Conservation (phyloP, 2,329 filamentous ascomycete genomes). For the Biscogniauxia marginata region DNA sequence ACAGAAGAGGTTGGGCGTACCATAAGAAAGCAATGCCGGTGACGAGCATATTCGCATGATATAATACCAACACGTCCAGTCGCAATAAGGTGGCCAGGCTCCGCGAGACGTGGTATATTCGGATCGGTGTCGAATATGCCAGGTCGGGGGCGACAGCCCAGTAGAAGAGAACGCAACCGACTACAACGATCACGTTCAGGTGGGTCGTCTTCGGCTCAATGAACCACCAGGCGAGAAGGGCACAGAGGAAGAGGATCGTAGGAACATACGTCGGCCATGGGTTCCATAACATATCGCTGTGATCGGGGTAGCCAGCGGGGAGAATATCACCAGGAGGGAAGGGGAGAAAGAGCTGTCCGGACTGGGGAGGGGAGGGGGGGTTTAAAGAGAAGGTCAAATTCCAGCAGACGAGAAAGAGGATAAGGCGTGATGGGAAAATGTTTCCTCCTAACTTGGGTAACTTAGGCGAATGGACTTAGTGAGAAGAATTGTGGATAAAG, state of each 20-base stretch:
- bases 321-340: slow-evolving; percentile 12
- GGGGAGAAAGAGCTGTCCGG: slow-evolving; percentile 2
- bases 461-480: slow-evolving; percentile 11
- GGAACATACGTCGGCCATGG: slow-evolving; percentile 46
- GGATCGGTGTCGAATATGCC: slow-evolving; percentile 36
- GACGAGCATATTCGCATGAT: slow-evolving; percentile 55
- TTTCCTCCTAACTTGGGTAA: slow-evolving; percentile 18
- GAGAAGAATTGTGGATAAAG: slow-evolving; percentile 1
- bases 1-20: slow-evolving; percentile 39
- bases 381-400: slow-evolving; percentile 8
- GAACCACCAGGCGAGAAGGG: slow-evolving; percentile 44
- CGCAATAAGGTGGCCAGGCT: slow-evolving; percentile 40
- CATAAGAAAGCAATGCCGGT: slow-evolving; percentile 53
- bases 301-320: slow-evolving; percentile 23
- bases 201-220: slow-evolving; percentile 43
- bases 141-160: slow-evolving; percentile 42
- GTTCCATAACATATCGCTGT: slow-evolving; percentile 50
- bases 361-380: slow-evolving; percentile 10
- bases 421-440: slow-evolving; percentile 21
- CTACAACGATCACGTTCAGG: slow-evolving; percentile 41
- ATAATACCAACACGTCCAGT: slow-evolving; percentile 46
- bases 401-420: neutral
- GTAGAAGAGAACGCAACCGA: slow-evolving; percentile 41
- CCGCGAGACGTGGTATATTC: slow-evolving; percentile 34
- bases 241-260: slow-evolving; percentile 43